Conservation (phyloP, 2,329 filamentous ascomycete species). For the Xylariaceae sp. region DNA sequence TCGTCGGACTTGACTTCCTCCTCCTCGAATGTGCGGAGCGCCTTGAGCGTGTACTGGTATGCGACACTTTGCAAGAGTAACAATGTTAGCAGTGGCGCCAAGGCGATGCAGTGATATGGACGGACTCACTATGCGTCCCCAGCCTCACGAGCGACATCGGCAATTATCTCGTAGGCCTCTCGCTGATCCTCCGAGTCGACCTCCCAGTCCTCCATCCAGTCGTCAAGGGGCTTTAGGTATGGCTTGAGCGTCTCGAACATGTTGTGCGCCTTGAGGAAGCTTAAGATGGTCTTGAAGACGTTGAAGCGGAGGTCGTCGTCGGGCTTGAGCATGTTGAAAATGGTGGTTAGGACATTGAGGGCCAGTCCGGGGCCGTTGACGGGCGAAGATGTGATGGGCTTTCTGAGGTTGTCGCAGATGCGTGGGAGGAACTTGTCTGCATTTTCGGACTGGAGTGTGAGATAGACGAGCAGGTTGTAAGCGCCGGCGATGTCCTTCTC, state of each 20-base stretch:
- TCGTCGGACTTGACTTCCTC: constrained; percentile 57
- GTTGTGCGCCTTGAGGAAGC: constrained; percentile 71
- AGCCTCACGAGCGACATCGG: constrained; percentile 74
- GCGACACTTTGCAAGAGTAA: constrained; percentile 42
- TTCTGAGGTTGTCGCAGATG: constrained; percentile 85
- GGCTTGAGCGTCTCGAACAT: constrained; percentile 82
- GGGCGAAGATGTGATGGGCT: constrained; percentile 82
- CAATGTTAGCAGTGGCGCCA: constrained; percentile 1
- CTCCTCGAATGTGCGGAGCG: constrained; percentile 59
- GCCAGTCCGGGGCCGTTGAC: constrained; percentile 81
- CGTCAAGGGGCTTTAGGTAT: constrained; percentile 78
- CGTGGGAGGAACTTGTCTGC: constrained; percentile 81
- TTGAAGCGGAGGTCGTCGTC: constrained; percentile 81
- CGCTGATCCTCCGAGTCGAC: constrained; percentile 78
- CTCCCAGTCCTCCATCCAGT: constrained; percentile 82
- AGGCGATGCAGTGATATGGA: neutral
- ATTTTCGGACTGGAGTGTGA: constrained; percentile 82
- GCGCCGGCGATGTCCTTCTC: constrained; percentile 97
- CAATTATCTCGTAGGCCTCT: constrained; percentile 79
- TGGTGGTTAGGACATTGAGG: constrained; percentile 85
- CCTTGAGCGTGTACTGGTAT: constrained; percentile 66
- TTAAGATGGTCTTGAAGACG: constrained; percentile 84
- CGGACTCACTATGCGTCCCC: constrained; percentile 70
- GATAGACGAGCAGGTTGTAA: constrained; percentile 95
- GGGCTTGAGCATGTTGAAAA: constrained; percentile 88